These are phyloP conservation scores for Aspergillus biplanus DNA, from an alignment of 495 filamentous ascomycete species.

Conservation along the genomic window DNA sequence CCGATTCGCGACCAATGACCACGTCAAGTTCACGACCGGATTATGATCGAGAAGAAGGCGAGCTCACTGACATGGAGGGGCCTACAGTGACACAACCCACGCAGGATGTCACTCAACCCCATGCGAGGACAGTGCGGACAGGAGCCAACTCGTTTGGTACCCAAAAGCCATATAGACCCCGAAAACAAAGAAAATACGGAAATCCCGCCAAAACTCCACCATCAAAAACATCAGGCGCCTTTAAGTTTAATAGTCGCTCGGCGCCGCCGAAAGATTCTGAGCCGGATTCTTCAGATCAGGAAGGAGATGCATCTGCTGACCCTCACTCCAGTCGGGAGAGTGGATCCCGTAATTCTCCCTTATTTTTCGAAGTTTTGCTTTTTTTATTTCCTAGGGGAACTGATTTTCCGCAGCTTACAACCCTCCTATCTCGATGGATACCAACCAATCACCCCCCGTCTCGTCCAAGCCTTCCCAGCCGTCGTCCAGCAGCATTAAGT, in stretches of 20 bases:
- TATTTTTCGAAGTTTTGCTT: no score
- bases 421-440: slow-evolving; percentile 38
- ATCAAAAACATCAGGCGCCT: no score
- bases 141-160: not conserved
- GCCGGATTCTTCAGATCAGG: slow-evolving; percentile 23
- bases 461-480: slow-evolving; percentile 6
- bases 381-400: slow-evolving; percentile 2
- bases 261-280: not conserved
- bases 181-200: not conserved
- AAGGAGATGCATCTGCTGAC: slow-evolving; percentile 35
- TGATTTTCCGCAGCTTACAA: slow-evolving; percentile 45
- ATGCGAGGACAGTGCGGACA: not conserved
- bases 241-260: no score
- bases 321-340: slow-evolving; percentile 35
- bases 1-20: slow-evolving; percentile 12
- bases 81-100: slow-evolving; percentile 34
- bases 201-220: not conserved
- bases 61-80: slow-evolving; percentile 69
- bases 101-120: not conserved
- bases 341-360: slow-evolving; percentile 41
- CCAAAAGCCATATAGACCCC: not conserved
- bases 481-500: slow-evolving; percentile 17
- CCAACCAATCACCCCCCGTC: slow-evolving; percentile 10
- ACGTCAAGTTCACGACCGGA: slow-evolving; percentile 14
- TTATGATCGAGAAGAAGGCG: slow-evolving; percentile 67